Conservation (phyloP, 345 rosid genomes). For the Salix purpurea region DNA sequence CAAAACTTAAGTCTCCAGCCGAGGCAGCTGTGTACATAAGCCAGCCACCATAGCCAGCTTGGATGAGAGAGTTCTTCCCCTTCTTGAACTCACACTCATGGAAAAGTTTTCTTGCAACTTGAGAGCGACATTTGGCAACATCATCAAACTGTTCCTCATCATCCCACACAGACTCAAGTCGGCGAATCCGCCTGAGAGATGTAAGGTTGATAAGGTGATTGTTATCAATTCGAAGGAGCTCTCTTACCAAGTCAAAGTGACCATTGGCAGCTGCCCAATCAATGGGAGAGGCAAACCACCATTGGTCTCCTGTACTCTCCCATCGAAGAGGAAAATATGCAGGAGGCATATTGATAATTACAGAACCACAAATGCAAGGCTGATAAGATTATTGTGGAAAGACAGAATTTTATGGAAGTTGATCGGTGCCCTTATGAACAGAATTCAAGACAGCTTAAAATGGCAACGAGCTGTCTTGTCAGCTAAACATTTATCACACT, state of each 20-base stretch:
- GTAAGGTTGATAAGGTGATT: slow-evolving; percentile 90
- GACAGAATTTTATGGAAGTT: neutral
- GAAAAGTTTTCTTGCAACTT: slow-evolving; percentile 66
- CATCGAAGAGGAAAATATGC: slow-evolving; percentile 80
- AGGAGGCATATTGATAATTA: slow-evolving; percentile 45
- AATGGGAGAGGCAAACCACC: slow-evolving; percentile 98
- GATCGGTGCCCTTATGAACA: neutral
- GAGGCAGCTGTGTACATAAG: slow-evolving; percentile 88
- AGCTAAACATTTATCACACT: too few relatives aligned
- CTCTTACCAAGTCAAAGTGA: slow-evolving; percentile 81
- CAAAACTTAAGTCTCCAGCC: slow-evolving; percentile 74
- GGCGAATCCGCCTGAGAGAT: slow-evolving; percentile 83
- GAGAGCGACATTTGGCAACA: slow-evolving; percentile 61
- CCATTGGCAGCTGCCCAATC: slow-evolving; percentile 94
- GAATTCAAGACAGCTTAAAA: neutral
- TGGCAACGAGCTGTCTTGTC: neutral
- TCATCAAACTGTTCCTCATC: slow-evolving; percentile 63
- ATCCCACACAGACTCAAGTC: slow-evolving; percentile 95
- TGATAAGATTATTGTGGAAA: neutral
- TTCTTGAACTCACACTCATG: slow-evolving; percentile 52
- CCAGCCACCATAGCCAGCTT: slow-evolving; percentile 89
- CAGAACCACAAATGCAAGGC: neutral
- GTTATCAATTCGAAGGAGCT: slow-evolving; percentile 73
- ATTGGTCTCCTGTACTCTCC: slow-evolving; percentile 94
- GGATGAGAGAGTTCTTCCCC: slow-evolving; percentile 59